phyloP scores from a whole-genome alignment of 2,329 filamentous ascomycete species.

The Fusarium compactum region DNA sequence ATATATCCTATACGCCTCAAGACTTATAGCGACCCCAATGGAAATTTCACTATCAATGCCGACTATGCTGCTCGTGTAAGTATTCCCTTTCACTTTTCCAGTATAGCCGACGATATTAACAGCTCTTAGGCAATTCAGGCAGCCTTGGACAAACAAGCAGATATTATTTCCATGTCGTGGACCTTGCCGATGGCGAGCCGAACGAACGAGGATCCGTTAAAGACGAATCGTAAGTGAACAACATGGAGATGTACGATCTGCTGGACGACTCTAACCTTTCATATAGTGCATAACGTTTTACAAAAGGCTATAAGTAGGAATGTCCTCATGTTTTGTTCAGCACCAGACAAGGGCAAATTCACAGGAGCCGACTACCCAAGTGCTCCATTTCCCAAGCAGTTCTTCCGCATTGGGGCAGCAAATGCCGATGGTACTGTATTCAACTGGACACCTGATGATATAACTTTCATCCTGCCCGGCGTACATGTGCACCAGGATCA shows the following conservation, averaged over 20 bases:
- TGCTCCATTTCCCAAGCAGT: not conserved
- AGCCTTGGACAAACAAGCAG: not conserved
- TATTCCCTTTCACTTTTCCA: fast-evolving
- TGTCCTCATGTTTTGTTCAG: not conserved
- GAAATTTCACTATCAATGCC: not conserved
- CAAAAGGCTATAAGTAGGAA: not conserved
- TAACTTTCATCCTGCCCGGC: not conserved
- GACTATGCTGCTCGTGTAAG: not conserved
- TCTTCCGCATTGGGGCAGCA: conserved; percentile 1
- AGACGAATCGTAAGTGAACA: too few relatives aligned
- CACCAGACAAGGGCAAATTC: conserved; percentile 7
- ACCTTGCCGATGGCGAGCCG: not conserved
- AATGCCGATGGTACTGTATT: not conserved
- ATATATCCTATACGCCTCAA: not conserved
- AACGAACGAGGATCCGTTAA: not conserved
- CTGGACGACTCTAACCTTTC: fast-evolving
- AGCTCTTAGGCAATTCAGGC: not conserved
- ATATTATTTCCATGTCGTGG: conserved; percentile 10
- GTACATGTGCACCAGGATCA: not conserved
- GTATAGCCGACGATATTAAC: not conserved
- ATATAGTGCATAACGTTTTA: not conserved
- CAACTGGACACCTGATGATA: not conserved
- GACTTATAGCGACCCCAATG: not conserved
- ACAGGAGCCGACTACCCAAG: not conserved
- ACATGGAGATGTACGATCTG: fast-evolving